Evolutionary conservation across 768 basidiomycete genomes (phyloP).

Genomic region (Russula emetica): DNA sequence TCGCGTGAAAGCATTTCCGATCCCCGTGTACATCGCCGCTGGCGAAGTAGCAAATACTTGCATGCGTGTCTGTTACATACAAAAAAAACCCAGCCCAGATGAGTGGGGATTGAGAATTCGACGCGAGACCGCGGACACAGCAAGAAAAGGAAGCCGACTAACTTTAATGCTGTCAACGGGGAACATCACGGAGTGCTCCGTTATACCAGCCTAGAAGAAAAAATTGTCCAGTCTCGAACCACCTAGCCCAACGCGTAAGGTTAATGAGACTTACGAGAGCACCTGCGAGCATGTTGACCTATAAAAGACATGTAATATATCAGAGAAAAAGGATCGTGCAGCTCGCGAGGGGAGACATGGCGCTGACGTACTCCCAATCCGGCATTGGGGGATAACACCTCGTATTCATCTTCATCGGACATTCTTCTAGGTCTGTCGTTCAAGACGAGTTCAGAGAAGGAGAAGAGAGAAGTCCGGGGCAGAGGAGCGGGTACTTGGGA

Average conservation of each 20-base stretch:
- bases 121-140: not conserved
- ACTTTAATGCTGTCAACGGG: conserved; percentile 99
- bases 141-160: conserved; percentile 28
- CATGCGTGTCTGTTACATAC: conserved; percentile 81
- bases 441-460: not conserved
- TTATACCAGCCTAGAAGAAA: conserved; percentile 81
- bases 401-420: conserved; percentile 57
- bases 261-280: conserved; percentile 67
- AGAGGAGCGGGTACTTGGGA: not conserved
- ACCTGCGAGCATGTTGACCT: conserved; percentile 98
- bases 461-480: not conserved
- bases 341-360: conserved; percentile 1
- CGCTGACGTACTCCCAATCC: conserved; percentile 59
- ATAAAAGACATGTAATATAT: conserved; percentile 6
- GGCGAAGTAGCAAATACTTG: conserved; percentile 90
- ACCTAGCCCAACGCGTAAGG: not conserved
- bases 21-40: conserved; percentile 80
- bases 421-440: conserved; percentile 31
- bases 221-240: conserved; percentile 1
- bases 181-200: conserved; percentile 98
- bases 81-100: not conserved
- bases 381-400: conserved; percentile 67
- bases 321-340: conserved; percentile 16
- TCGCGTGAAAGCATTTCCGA: conserved; percentile 85
- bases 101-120: not conserved